Conservation (phyloP, 371 early-diverging fungal genomes). For the Neoconidiobolus thromboides region DNA sequence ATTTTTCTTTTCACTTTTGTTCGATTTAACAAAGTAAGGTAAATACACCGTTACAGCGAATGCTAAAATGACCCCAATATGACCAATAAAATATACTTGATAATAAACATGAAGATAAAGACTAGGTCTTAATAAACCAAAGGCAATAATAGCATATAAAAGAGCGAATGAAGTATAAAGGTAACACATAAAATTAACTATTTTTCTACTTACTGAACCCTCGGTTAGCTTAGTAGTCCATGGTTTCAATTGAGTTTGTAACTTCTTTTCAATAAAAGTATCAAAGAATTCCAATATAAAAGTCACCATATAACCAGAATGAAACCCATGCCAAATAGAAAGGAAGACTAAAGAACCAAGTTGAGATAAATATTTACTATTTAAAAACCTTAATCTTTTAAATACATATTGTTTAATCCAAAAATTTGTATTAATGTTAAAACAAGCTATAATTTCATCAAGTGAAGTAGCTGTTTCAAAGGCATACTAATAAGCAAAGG, state of each 20-base stretch:
- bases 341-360: slow-evolving; percentile 38
- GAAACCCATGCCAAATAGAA: slow-evolving; percentile 56
- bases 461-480: slow-evolving; percentile 36
- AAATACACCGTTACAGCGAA: neutral
- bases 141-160: slow-evolving; percentile 11
- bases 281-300: slow-evolving; percentile 43
- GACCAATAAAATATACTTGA: slow-evolving; percentile 11
- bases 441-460: slow-evolving; percentile 29
- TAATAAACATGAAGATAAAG: neutral
- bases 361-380: slow-evolving; percentile 38
- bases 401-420: slow-evolving; percentile 55
- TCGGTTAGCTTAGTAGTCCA: neutral
- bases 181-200: slow-evolving; percentile 8
- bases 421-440: slow-evolving; percentile 57
- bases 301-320: slow-evolving; percentile 35
- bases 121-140: slow-evolving; percentile 9
- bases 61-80: neutral
- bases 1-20: no score
- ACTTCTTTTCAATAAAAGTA: slow-evolving; percentile 15
- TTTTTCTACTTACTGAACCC: neutral
- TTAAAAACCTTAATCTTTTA: slow-evolving; percentile 44
- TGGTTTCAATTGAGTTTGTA: neutral
- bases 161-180: slow-evolving; percentile 10
- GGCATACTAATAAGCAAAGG: neutral
- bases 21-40: no score